Evolutionary conservation across 208 protist species (phyloP).

Genomic region (Kentomonas sorsogonicus): DNA sequence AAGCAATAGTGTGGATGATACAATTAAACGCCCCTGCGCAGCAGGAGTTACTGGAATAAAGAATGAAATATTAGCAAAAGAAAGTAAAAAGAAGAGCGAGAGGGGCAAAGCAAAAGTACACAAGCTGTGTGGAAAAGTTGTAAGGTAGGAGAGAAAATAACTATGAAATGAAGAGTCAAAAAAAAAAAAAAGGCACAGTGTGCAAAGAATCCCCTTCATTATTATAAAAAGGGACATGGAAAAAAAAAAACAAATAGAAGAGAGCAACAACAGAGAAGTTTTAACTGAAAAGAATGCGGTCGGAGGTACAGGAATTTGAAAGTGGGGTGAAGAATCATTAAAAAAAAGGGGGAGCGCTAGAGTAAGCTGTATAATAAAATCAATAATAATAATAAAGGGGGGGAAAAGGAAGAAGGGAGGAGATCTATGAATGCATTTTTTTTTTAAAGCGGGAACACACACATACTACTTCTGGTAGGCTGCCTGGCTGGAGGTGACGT

Average conservation of each 20-base stretch:
- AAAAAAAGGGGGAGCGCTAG: background rate
- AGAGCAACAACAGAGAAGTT: background rate
- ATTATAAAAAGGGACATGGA: conserved; percentile 1
- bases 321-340: conserved; percentile 7
- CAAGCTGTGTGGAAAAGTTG: conserved; percentile 1
- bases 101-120: conserved; percentile 5
- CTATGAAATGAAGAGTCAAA: conserved; percentile 3
- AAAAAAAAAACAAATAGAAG: conserved; percentile 11
- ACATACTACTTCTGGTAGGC: conserved; percentile 25
- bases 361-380: background rate
- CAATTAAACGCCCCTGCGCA: too few species aligned
- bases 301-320: background rate
- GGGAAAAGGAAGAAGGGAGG: background rate
- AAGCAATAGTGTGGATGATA: too few species aligned
- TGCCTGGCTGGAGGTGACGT: conserved; percentile 38
- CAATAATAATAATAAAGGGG: background rate
- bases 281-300: conserved; percentile 1
- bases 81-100: background rate
- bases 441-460: background rate
- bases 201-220: conserved; percentile 6
- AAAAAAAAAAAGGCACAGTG: conserved; percentile 3
- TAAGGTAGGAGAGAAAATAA: conserved; percentile 11
- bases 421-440: conserved; percentile 11
- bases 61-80: too few species aligned
- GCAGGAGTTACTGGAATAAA: too few species aligned